A percentile compares a stretch with the other conserved stretches of the same genome.
phyloP scores from a whole-genome alignment of 129 eudicot species.

The Flaveria sonorensis region DNA sequence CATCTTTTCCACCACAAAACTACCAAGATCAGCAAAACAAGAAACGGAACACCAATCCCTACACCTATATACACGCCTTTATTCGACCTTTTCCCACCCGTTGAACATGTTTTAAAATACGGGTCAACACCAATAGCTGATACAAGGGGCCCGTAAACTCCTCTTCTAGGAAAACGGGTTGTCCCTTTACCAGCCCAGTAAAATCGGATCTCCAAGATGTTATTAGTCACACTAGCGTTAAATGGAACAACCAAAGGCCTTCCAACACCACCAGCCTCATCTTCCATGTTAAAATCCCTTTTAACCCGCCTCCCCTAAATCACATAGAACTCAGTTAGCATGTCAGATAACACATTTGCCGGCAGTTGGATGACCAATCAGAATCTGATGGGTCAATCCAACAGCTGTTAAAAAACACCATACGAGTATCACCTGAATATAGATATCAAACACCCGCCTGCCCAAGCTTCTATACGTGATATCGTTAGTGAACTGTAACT shows the following conservation, averaged over 20 bases:
- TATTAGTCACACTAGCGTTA: constrained; percentile 53
- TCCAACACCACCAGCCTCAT: constrained; percentile 58
- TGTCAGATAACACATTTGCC: neutral
- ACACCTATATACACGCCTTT: constrained; percentile 46
- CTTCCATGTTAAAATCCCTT: constrained; percentile 65
- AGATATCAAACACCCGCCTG: constrained; percentile 73
- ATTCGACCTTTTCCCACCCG: constrained; percentile 38
- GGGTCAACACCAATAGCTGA: constrained; percentile 85
- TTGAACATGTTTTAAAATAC: constrained; percentile 49
- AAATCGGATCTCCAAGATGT: constrained; percentile 74
- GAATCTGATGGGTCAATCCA: constrained; percentile 3
- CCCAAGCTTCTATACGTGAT: constrained; percentile 65
- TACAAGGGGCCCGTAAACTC: constrained; percentile 85
- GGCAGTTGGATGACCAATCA: constrained; percentile 3
- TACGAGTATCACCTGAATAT: constrained; percentile 65
- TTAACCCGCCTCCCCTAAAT: constrained; percentile 55
- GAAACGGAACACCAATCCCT: constrained; percentile 41
- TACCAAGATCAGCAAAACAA: constrained; percentile 32
- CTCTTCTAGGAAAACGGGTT: constrained; percentile 75
- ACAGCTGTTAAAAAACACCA: neutral
- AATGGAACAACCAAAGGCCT: constrained; percentile 44
- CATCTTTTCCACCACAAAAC: constrained; percentile 59
- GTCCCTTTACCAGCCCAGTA: constrained; percentile 92
- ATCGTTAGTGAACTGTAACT: constrained; percentile 63
- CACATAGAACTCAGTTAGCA: constrained; percentile 16